Evolutionary conservation across 2,329 filamentous ascomycete species (phyloP), one percentile per base, ranked within the genome.

Genomic region (Fusarium sp.): DNA sequence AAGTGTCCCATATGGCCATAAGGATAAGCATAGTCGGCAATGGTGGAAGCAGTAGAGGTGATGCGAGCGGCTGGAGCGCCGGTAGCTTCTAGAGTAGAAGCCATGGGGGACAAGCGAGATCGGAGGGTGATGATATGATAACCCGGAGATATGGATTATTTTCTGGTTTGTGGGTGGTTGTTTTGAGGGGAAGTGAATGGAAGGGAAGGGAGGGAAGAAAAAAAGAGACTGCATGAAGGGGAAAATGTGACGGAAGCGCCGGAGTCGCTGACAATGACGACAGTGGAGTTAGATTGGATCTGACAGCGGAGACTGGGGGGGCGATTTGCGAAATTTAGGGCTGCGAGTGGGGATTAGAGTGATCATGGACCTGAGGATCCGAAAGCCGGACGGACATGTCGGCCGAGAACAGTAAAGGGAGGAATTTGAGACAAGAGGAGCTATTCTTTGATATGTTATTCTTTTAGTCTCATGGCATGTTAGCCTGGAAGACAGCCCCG

Each of bases 1-100:
- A 98, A 87, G 82, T 96, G 92, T 55, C 94, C 92, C 51, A 96
- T 85, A 81, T 97, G 95, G n/a, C 94, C 95, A 55, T 89, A 85
- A 5, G 93, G 93, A 82, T 93, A 95, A 72, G 86, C 87, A 75
- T 85, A 79, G 48, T 85, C 85, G 66, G 75, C 75, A 50, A 75
- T 63, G 14, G 78, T 78, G 12, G 79, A 80, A 24, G 78, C 72
- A 12, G 81, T 76, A 6, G 80, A 81, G 53, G 75, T 77, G 63
- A 81, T 77, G 61, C 76, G 78, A 38, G 75, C 57, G 22, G 76
- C 79, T 26, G 79, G 73, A 39, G 75, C 75, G 63, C 76, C 74
- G 57, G 72, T 58, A 26, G 72, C 54, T 54, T 78, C 71, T 15
- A 74, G 70, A 48, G 76, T 69, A 67, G 79, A 67, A 59, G 78